Evolutionary conservation across 2,329 filamentous ascomycete species (phyloP).

Genomic region (Beauveria varroae): DNA sequence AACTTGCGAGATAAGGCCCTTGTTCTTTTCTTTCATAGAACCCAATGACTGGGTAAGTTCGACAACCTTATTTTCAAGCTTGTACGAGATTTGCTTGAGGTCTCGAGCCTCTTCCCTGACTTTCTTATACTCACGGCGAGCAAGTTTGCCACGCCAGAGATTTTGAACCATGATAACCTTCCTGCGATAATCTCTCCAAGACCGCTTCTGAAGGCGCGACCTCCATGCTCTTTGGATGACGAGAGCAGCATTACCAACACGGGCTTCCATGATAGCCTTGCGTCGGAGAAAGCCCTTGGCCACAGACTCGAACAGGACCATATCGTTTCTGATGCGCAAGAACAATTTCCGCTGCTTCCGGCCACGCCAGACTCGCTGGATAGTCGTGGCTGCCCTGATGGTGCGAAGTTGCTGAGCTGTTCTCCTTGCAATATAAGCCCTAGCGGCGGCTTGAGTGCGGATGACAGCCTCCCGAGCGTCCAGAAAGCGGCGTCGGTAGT

Average conservation of each 20-base stretch:
- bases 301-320: slow-evolving; percentile 81
- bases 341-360: slow-evolving; percentile 82
- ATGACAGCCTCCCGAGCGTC: slow-evolving; percentile 78
- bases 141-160: slow-evolving; percentile 79
- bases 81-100: slow-evolving; percentile 98
- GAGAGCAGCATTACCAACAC: slow-evolving; percentile 82
- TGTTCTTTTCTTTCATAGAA: slow-evolving; percentile 91
- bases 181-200: slow-evolving; percentile 82
- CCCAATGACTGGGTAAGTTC: slow-evolving; percentile 92
- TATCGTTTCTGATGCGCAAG: slow-evolving; percentile 67
- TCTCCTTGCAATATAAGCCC: slow-evolving; percentile 72
- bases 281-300: slow-evolving; percentile 89
- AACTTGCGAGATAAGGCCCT: slow-evolving; percentile 75
- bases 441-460: slow-evolving; percentile 66
- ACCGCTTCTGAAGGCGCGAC: slow-evolving; percentile 65
- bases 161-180: slow-evolving; percentile 88
- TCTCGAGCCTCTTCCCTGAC: slow-evolving; percentile 93
- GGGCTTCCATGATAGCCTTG: slow-evolving; percentile 88
- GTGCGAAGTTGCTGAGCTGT: slow-evolving; percentile 74
- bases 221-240: slow-evolving; percentile 90
- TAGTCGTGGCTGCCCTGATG: slow-evolving; percentile 82
- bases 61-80: slow-evolving; percentile 98
- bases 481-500: slow-evolving; percentile 86
- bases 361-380: slow-evolving; percentile 92
- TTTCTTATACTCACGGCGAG: slow-evolving; percentile 79